Conservation (phyloP, 495 filamentous ascomycete genomes). For the Podospora fimiseda region DNA sequence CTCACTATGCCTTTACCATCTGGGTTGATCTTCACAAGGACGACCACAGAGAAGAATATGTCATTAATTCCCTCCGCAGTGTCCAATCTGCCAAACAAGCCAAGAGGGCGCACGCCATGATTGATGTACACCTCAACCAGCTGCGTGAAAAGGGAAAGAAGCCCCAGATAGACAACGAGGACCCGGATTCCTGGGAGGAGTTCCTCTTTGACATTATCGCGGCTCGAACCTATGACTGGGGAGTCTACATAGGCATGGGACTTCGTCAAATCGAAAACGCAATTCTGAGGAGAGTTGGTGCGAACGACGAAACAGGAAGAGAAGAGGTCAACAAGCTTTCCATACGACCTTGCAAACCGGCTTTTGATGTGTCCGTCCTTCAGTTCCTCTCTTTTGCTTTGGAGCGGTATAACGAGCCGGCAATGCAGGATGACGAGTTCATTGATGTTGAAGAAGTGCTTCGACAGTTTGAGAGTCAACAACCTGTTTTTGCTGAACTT, state of each 20-base stretch:
- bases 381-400: conserved; percentile 8
- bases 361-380: conserved; percentile 13
- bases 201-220: conserved; percentile 1
- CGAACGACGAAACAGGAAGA: neutral
- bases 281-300: neutral
- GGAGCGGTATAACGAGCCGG: conserved; percentile 10
- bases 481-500: conserved; percentile 2
- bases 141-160: neutral
- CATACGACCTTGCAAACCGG: neutral
- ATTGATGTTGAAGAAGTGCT: conserved; percentile 1
- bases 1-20: conserved; percentile 5
- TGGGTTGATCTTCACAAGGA: neutral
- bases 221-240: conserved; percentile 9
- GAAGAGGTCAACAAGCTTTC: conserved; percentile 1
- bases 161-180: neutral
- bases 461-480: conserved; percentile 9
- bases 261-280: conserved; percentile 4
- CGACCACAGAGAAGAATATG: neutral
- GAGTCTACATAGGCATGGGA: neutral
- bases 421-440: neutral
- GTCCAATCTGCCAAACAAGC: neutral
- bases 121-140: conserved; percentile 3
- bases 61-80: conserved; percentile 4
- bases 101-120: neutral
- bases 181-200: neutral